Conservation (phyloP, 1,284 basidiomycete genomes). For the Trichosporon faecale region DNA sequence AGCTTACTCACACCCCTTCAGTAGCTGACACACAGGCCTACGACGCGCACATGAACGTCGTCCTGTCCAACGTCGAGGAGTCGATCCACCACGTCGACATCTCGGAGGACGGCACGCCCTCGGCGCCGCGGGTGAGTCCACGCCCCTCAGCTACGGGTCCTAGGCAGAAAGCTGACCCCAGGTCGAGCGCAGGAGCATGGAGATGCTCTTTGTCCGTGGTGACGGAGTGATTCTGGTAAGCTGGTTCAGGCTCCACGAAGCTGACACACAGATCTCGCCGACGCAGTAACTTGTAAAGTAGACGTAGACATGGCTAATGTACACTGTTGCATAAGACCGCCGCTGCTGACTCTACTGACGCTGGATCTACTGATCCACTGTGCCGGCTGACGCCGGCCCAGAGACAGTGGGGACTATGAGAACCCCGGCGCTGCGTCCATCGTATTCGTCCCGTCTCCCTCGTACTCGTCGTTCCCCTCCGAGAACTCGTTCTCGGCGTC, state of each 20-base stretch:
- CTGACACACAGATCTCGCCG: conserved; percentile 22
- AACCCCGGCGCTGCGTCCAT: conserved; percentile 9
- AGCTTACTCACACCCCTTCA: neutral
- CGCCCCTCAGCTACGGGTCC: too few species aligned
- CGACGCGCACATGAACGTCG: conserved; percentile 99
- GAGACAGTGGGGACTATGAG: neutral
- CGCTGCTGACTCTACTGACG: neutral
- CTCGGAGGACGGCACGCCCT: conserved; percentile 52
- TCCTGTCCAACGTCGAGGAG: conserved; percentile 95
- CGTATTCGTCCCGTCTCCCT: conserved; percentile 13
- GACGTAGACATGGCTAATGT: conserved; percentile 13
- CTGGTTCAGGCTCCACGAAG: neutral
- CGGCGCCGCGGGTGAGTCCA: conserved; percentile 53
- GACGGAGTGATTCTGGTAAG: conserved; percentile 88
- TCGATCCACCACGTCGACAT: conserved; percentile 87
- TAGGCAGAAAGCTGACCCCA: conserved; percentile 48
- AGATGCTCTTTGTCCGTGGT: conserved; percentile 97
- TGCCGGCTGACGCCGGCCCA: neutral
- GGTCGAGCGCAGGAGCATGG: conserved; percentile 90
- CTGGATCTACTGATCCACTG: too few species aligned
- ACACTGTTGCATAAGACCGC: conserved; percentile 19
- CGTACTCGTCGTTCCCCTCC: conserved; percentile 44
- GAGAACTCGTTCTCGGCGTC: conserved; percentile 28
- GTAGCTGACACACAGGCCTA: conserved; percentile 68
- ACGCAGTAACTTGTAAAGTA: conserved; percentile 20